Evolutionary conservation across 148 eudicot genomes (phyloP).

Genomic region (Cornus controversa): DNA sequence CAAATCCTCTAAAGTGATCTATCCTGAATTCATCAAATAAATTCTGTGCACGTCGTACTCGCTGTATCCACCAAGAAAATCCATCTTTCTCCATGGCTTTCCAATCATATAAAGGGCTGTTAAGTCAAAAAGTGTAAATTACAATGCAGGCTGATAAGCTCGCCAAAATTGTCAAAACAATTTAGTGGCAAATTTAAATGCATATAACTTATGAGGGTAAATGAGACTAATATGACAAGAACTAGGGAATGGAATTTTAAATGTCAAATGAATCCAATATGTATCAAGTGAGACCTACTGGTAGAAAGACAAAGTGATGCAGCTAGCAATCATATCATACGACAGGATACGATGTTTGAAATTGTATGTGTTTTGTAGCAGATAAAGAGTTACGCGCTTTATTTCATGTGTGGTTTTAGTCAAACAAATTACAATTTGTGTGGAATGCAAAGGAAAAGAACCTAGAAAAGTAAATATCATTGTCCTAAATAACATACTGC

Average conservation of each 20-base stretch:
- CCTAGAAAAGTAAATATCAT: too few relatives aligned
- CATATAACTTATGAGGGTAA: not conserved
- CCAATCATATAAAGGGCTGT: constrained; percentile 96
- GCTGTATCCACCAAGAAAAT: constrained; percentile 90
- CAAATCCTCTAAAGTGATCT: constrained; percentile 97
- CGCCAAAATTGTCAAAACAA: constrained; percentile 5
- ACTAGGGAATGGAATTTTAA: not conserved
- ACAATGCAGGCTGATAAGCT: not conserved
- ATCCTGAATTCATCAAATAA: constrained; percentile 94
- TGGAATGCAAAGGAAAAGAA: too few relatives aligned
- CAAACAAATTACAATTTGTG: too few relatives aligned
- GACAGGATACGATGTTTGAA: not conserved
- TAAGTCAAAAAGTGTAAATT: constrained; percentile 13
- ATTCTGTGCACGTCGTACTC: constrained; percentile 73
- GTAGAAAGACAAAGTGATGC: not conserved
- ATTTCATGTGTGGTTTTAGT: too few relatives aligned
- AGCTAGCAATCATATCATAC: not conserved
- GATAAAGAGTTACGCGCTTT: too few relatives aligned
- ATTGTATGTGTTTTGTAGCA: not conserved
- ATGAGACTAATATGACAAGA: not conserved
- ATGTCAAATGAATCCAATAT: not conserved
- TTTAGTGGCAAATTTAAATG: not conserved
- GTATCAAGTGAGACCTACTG: not conserved
- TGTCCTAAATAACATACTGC: too few relatives aligned
- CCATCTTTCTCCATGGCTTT: constrained; percentile 83